Evolutionary conservation across 441 rosid species (phyloP), one percentile per base, ranked within the genome.

Genomic region (Raphanus hybrid): DNA sequence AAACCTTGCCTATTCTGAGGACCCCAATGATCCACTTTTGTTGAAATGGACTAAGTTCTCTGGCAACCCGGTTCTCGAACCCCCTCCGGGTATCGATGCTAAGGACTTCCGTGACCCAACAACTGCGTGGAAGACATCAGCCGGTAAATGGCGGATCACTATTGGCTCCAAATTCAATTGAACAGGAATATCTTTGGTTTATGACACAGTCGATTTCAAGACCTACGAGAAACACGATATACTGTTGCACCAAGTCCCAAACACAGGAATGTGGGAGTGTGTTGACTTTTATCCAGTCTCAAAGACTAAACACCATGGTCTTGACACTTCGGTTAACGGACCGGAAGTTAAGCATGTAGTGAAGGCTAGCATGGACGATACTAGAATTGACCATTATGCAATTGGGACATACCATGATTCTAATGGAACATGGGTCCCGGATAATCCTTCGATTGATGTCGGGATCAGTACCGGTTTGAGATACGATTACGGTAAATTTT

Each of bases 231-330:
- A 83, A 39, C 14, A 71, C n/a, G 82, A 74, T 0, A 70, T 73
- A 29, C 4, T 77, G 1, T 85, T 93, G 76, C 96, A 91, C 54
- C 85, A 82, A 4, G 96, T 93, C 16, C 83, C 86, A n/a, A 86
- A 89, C 0, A 91, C 96, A 5, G 98, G 98, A 12, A 91, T 91
- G 98, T 91, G 96, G 96, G 98, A 93, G 78, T 93, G 96, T 37
- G 85, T 93, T 14, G 98, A 91, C 78, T 87, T 93, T 62, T 93
- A 86, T 74, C 97, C 98, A 0, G 87, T 93, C n/a, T 78, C 92
- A 0, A 69, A 74, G 50, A 84, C 83, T 79, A 86, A 90, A 29
- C 75, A 86, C 6, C 23, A 16, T 0, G 98, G 91, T 1, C 73
- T 91, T 77, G 93, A 93, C 60, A 86, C 90, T 1, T 91, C 98